Evolutionary conservation across 805 yeast genomes (phyloP).

Genomic region (Starmera caribaea): DNA sequence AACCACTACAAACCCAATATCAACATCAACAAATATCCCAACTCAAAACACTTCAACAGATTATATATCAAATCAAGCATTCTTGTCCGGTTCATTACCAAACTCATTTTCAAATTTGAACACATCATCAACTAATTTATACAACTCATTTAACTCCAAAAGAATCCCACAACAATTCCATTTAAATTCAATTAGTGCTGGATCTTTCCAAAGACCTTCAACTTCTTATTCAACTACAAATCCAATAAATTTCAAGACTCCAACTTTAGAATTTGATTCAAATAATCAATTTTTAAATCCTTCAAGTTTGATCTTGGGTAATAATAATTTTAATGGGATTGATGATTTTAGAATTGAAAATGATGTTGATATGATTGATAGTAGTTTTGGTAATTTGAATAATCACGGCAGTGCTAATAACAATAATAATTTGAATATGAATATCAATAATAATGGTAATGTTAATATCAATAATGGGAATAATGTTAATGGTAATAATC

Average conservation of each 20-base stretch:
- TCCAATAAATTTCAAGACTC: background rate
- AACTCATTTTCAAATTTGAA: slow-evolving; percentile 1
- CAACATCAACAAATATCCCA: background rate
- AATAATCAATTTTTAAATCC: background rate
- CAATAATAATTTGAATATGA: background rate
- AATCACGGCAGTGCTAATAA: background rate
- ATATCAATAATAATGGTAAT: slow-evolving; percentile 1
- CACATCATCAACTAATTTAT: slow-evolving; percentile 11
- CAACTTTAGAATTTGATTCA: background rate
- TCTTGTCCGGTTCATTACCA: slow-evolving; percentile 12
- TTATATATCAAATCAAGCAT: background rate
- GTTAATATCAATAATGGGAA: slow-evolving; percentile 5
- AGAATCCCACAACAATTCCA: slow-evolving; percentile 19
- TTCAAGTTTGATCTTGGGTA: background rate
- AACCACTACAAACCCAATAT: background rate
- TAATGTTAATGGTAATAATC: slow-evolving; percentile 11
- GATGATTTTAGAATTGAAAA: background rate
- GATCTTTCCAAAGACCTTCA: background rate
- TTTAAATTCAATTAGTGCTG: background rate
- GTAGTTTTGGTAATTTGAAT: slow-evolving; percentile 6
- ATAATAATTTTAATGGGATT: background rate
- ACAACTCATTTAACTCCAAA: slow-evolving; percentile 18
- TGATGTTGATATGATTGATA: slow-evolving; percentile 3
- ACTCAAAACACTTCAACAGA: slow-evolving; percentile 1
- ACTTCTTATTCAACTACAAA: background rate